Conservation (phyloP, 805 yeast genomes). For the Starmerella tilneyi region DNA sequence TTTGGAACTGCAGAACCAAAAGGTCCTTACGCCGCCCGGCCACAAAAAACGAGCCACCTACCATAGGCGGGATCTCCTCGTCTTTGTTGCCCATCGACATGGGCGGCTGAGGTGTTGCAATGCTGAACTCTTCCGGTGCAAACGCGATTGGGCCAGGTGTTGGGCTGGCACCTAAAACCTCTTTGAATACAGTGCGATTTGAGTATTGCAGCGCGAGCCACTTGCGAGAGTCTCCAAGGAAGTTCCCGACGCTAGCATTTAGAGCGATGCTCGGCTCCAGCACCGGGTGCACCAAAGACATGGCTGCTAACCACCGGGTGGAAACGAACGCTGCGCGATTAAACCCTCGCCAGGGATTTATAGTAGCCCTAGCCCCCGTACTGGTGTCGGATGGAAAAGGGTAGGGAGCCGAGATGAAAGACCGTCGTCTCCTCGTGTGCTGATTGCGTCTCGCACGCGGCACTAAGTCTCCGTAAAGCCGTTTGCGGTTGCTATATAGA, state of each 20-base stretch:
- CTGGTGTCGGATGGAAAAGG: no score
- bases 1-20: slow-evolving; percentile 14
- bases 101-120: slow-evolving; percentile 20
- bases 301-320: no score
- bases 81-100: slow-evolving; percentile 16
- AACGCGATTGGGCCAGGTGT: neutral
- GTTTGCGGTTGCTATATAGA: no score
- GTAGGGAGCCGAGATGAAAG: no score
- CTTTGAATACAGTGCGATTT: slow-evolving; percentile 17
- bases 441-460: no score
- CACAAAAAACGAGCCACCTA: slow-evolving; percentile 19
- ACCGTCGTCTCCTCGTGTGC: no score
- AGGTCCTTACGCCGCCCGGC: slow-evolving; percentile 19
- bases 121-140: slow-evolving; percentile 6
- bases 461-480: no score
- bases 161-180: neutral
- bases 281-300: slow-evolving; percentile 21
- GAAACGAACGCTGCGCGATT: no score
- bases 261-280: slow-evolving; percentile 19
- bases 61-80: slow-evolving; percentile 8
- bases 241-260: slow-evolving; percentile 17
- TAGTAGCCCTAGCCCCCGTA: no score
- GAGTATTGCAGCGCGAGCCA: slow-evolving; percentile 19
- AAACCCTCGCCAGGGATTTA: no score
- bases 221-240: slow-evolving; percentile 14